Base-by-base conservation (phyloP, 1,139 yeast species). In the Geotrichum candidum region DNA sequence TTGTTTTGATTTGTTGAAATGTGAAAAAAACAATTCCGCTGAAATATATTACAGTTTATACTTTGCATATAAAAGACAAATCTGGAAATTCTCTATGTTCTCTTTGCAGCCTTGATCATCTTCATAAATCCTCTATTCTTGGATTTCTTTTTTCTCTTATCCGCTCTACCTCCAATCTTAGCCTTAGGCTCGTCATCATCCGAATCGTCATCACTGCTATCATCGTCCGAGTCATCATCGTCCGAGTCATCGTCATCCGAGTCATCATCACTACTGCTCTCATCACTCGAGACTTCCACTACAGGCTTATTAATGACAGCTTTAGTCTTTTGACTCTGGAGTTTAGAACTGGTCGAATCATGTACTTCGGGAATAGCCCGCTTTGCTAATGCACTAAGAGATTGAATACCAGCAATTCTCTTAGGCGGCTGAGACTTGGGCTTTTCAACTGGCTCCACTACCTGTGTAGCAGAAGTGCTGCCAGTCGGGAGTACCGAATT, bases 91-190 rank as follows among this genome's bases (percentile, higher is more conserved):
- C n/a, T 5, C 45, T 38, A 38, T n/a, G n/a, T 15, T 15, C 38
- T 13, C 46, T 51, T 54, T 3, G 54, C 53, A 27, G 33, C 48
- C 41, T 51, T 58, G 22, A 58, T 41, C 58, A 58, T 35, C n/a
- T 58, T 58, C 57, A 58, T 50, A 27, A 58, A 58, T 46, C 58
- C 57, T 27, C 61, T 58, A 29, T 58, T 58, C 51, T 29, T 48
- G 13, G 45, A 41, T 38, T 56, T 54, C 51, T 58, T 58, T n/a
- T 54, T 54, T 10, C 25, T 35, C 29, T 23, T 22, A n/a, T n/a
- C 46, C 22, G 50, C 33, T 46, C 27, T 25, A 11, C 55, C 46
- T 25, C 53, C 59, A 25, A 45, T 45, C 50, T 54, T 52, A 15
- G 5, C 51, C 23, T 56, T 53, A 1, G 58, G 53, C 35, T 46